phyloP scores from a whole-genome alignment of 2,329 filamentous ascomycete species.

The Diaporthe eres region DNA sequence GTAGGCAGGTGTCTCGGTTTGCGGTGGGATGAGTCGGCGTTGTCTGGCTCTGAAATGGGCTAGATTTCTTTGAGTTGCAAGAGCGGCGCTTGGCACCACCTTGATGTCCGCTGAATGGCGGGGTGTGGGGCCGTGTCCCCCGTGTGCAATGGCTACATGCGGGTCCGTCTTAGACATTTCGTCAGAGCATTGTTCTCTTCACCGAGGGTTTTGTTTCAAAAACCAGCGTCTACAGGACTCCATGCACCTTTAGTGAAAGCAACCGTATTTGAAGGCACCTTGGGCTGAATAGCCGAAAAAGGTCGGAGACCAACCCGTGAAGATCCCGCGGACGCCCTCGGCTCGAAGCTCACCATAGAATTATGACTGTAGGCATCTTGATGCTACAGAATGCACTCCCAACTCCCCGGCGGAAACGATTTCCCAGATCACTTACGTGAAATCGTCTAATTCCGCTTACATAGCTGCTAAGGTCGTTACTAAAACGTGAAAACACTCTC shows the following conservation, averaged over 20 bases:
- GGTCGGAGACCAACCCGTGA: conserved; percentile 90
- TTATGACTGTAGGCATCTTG: neutral
- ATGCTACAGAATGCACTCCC: neutral
- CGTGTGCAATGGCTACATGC: conserved; percentile 2
- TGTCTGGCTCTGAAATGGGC: conserved; percentile 6
- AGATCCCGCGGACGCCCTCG: conserved; percentile 86
- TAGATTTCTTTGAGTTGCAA: conserved; percentile 10
- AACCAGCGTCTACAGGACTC: neutral
- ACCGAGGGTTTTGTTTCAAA: no score
- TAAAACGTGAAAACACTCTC: neutral
- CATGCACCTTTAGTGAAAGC: conserved; percentile 47
- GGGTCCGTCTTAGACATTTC: conserved; percentile 6
- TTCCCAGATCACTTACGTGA: neutral
- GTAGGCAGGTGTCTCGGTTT: conserved; percentile 18
- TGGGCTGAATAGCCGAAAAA: conserved; percentile 88
- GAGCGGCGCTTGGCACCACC: conserved; percentile 27
- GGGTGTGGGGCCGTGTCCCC: conserved; percentile 26
- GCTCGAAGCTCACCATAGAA: conserved; percentile 53
- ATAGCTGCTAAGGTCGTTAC: neutral
- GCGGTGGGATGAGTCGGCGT: conserved; percentile 29
- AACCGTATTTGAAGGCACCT: conserved; percentile 92
- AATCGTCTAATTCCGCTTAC: neutral
- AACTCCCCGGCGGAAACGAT: neutral
- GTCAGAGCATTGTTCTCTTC: neutral
- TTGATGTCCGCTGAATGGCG: conserved; percentile 26